Evolutionary conservation across 768 basidiomycete species (phyloP), one percentile per base, ranked within the genome.

Genomic region (Pisolithus marmoratus): DNA sequence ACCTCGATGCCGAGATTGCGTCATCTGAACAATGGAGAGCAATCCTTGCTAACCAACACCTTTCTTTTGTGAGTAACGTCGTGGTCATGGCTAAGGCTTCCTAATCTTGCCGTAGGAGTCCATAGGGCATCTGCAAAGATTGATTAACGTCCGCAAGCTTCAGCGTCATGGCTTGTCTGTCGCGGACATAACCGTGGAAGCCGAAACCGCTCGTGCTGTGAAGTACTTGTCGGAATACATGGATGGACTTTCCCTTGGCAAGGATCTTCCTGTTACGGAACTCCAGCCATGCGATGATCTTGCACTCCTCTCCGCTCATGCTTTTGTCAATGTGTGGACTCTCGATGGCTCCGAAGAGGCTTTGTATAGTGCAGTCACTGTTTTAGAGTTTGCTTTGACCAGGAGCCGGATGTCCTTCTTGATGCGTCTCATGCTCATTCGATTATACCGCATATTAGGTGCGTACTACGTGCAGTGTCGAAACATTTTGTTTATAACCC

Each of bases 261-360:
- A 72, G 38, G 71, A 78, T 47, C 74, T 94, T 19, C 80, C 84
- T 8, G 63, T 73, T 4, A 87, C 90, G 0, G 94, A 95, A 59
- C 73, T 94, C 23, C 94, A 95, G 62, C 89, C 86, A 17, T 87
- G 82, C 1, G 94, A 96, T 59, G 94, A 94, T 60, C 77, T 95
- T 29, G 84, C 78, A 23, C 74, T 94, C 24, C 72, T 96, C 20
- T 82, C 87, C 6, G 85, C 77, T 2, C 85, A 85, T 59, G 78
- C 79, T 2, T 75, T 83, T 49, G 76, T 92, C 42, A 81, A 71
- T 62, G 64, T 82, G 20, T 90, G 87, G 85, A 73, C 67, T 38
- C 63, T 82, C 44, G 72, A 77, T 53, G 71, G 64, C 17, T 78
- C 85, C 50, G 75, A 82, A 44, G 68, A 70, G 24, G 73, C 84